Percentiles rank a stretch among this genome's conserved stretches.
Evolutionary conservation across 176 grass and related monocot species (phyloP).

Genomic region (Bolboschoenus planiculmis): DNA sequence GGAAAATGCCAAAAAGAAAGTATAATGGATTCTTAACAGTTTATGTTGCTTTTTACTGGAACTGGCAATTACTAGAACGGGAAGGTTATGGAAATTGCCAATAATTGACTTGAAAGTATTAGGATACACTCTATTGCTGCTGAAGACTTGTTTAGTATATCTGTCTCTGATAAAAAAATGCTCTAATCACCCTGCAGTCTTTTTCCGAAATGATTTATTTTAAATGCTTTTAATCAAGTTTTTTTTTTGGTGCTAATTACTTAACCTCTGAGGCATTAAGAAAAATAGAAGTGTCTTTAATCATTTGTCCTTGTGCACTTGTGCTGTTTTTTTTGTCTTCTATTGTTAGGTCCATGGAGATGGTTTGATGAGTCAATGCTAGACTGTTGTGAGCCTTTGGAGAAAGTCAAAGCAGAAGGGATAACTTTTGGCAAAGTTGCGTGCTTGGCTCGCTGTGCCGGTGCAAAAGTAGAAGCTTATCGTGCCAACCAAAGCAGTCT

Average conservation of each 20-base stretch:
- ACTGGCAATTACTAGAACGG: not conserved
- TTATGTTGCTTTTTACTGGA: not conserved
- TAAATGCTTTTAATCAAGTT: not conserved
- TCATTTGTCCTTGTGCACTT: not conserved
- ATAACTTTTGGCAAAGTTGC: conserved; percentile 83
- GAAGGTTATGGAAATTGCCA: not conserved
- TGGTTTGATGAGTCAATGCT: conserved; percentile 99
- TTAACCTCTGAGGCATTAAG: not conserved
- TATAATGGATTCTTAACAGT: not conserved
- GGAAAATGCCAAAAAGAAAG: not conserved
- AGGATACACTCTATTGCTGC: not conserved
- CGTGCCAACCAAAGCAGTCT: conserved; percentile 45
- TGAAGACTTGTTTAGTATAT: not conserved
- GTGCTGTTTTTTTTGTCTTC: not conserved
- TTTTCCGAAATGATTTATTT: not conserved
- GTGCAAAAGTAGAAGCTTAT: conserved; percentile 60
- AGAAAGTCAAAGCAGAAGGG: conserved; percentile 57
- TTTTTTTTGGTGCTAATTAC: not conserved
- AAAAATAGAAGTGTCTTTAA: not conserved
- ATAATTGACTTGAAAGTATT: not conserved
- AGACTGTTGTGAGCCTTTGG: conserved; percentile 89
- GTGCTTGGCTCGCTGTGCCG: conserved; percentile 79
- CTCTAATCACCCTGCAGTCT: not conserved
- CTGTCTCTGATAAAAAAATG: not conserved
- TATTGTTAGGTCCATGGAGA: conserved; percentile 56